phyloP scores from a whole-genome alignment of 2,329 filamentous ascomycete genomes.

The Cercospora zeae-maydis region DNA sequence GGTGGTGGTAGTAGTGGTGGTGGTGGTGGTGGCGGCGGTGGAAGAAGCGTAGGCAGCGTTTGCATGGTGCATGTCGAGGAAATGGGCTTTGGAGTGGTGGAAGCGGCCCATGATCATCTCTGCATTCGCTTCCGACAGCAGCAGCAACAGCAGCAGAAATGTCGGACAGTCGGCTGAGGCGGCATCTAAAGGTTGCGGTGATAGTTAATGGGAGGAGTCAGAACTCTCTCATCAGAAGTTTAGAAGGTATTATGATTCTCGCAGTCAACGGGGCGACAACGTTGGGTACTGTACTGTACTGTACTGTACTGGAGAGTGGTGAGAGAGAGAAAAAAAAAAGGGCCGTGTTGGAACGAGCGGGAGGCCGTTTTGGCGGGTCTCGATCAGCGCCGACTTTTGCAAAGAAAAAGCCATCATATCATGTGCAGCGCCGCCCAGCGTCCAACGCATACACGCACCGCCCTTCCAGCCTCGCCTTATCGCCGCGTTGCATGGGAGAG shows the following conservation, averaged over 20 bases:
- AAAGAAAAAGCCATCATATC: not conserved
- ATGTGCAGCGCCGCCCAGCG: not conserved
- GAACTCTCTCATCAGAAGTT: no score
- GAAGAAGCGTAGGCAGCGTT: conserved; percentile 23
- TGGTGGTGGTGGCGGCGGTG: conserved; percentile 15
- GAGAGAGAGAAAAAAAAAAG: no score
- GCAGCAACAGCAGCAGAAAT: not conserved
- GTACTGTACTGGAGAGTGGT: no score
- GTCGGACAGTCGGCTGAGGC: not conserved
- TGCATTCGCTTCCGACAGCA: conserved; percentile 2
- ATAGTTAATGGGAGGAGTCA: not conserved
- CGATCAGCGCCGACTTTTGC: conserved; percentile 5
- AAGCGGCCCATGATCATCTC: conserved; percentile 20
- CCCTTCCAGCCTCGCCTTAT: not conserved
- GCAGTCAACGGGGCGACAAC: no score
- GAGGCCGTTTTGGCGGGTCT: not conserved
- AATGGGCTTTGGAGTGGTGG: conserved; percentile 19
- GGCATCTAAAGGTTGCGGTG: conserved; percentile 2
- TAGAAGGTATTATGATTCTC: not conserved
- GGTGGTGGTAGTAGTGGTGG: conserved; percentile 16
- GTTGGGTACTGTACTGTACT: no score
- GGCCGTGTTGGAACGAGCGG: not conserved
- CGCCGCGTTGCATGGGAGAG: not conserved
- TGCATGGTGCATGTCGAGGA: conserved; percentile 26
- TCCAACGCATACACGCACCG: not conserved